Percentiles rank a stretch among this genome's conserved stretches.
Evolutionary conservation across 495 filamentous ascomycete genomes (phyloP).

Genomic region (Penicillium robsamsonii): DNA sequence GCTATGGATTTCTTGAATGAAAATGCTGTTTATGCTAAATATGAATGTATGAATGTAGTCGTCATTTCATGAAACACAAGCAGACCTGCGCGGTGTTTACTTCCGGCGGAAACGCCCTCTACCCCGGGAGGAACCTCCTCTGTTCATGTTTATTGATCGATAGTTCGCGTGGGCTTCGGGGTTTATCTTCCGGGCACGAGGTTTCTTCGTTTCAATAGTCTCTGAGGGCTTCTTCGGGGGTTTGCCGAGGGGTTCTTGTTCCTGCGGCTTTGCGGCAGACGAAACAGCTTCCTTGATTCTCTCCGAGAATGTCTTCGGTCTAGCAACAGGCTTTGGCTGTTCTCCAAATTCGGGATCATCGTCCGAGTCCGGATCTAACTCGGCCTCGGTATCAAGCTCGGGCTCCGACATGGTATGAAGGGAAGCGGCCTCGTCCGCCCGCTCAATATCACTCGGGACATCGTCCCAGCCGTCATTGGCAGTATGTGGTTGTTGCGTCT

Average conservation of each 20-base stretch:
- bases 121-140: constrained; percentile 37
- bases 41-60: constrained; percentile 27
- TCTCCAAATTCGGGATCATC: constrained; percentile 35
- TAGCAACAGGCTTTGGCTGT: constrained; percentile 20
- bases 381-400: constrained; percentile 28
- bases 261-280: constrained; percentile 26
- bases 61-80: constrained; percentile 29
- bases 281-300: constrained; percentile 46
- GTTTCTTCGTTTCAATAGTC: constrained; percentile 49
- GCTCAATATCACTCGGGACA: constrained; percentile 21
- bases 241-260: constrained; percentile 28
- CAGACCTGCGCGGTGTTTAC: constrained; percentile 20
- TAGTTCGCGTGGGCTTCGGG: constrained; percentile 80
- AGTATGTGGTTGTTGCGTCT: constrained; percentile 30
- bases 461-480: constrained; percentile 9
- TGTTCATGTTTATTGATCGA: constrained; percentile 74
- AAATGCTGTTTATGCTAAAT: constrained; percentile 18
- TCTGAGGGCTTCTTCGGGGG: constrained; percentile 28
- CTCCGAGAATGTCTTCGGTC: constrained; percentile 45
- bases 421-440: constrained; percentile 26
- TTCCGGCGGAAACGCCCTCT: constrained; percentile 48
- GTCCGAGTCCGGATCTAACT: constrained; percentile 25
- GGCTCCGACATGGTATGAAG: constrained; percentile 37
- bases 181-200: constrained; percentile 63
- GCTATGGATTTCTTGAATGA: constrained; percentile 7